phyloP scores from a whole-genome alignment of 2,329 filamentous ascomycete genomes.

The Ceratocystiopsis minuta region DNA sequence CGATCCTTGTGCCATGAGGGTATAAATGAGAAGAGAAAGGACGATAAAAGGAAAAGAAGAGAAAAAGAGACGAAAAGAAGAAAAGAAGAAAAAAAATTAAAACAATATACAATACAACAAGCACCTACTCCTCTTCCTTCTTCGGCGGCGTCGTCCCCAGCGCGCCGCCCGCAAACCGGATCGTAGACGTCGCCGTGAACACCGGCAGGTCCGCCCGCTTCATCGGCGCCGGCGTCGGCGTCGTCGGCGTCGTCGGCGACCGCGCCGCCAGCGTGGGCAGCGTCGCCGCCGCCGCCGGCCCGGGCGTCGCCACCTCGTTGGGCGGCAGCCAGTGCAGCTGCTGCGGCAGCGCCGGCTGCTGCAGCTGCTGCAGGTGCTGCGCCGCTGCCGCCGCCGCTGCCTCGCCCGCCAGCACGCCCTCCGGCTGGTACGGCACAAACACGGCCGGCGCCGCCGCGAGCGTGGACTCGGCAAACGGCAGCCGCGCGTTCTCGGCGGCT shows the following conservation, averaged over 20 bases:
- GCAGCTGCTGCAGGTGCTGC: slow-evolving; percentile 17
- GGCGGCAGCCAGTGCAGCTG: slow-evolving; percentile 34
- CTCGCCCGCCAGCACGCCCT: slow-evolving; percentile 21
- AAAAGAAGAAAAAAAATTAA: background rate
- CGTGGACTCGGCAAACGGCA: background rate
- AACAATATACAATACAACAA: background rate
- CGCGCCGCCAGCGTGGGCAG: slow-evolving; percentile 9
- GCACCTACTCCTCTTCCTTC: background rate
- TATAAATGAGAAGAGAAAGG: background rate
- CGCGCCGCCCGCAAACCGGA: slow-evolving; percentile 24
- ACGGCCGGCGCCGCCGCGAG: slow-evolving; percentile 16
- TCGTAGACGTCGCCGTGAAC: slow-evolving; percentile 25
- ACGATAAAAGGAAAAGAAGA: background rate
- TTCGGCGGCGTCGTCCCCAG: background rate
- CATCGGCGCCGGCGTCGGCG: slow-evolving; percentile 18
- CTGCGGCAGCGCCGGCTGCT: slow-evolving; percentile 36
- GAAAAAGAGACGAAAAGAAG: background rate
- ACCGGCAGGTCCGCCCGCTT: slow-evolving; percentile 21
- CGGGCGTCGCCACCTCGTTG: slow-evolving; percentile 15
- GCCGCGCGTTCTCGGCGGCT: slow-evolving; percentile 15
- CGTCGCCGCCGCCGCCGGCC: background rate
- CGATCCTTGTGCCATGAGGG: background rate
- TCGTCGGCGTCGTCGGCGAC: slow-evolving; percentile 19
- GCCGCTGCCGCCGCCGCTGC: slow-evolving; percentile 12
- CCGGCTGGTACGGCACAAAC: slow-evolving; percentile 37